phyloP scores from a whole-genome alignment of 768 basidiomycete species.

The Strobilomyces dryophilus region DNA sequence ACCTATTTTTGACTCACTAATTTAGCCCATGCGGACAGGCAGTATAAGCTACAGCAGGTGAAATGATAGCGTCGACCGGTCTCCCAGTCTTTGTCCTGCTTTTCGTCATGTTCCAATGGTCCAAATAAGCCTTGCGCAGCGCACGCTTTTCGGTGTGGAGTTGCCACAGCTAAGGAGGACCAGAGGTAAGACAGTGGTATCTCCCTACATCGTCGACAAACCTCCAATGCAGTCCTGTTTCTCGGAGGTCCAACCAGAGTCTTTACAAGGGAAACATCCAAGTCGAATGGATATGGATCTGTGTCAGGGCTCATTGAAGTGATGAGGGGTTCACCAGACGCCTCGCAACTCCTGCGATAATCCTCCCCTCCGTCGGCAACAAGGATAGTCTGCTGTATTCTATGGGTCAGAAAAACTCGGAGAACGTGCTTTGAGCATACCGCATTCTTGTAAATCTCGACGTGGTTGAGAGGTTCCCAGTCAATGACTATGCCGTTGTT shows the following conservation, averaged over 20 bases:
- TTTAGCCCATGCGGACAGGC: conserved; percentile 44
- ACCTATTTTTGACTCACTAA: conserved; percentile 26
- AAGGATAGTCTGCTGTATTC: conserved; percentile 34
- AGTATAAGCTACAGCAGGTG: conserved; percentile 39
- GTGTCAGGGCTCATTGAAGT: conserved; percentile 34
- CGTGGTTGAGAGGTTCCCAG: conserved; percentile 59
- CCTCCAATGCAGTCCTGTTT: conserved; percentile 41
- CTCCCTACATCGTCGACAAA: conserved; percentile 8
- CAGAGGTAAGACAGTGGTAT: neutral
- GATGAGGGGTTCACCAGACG: conserved; percentile 42
- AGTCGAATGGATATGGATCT: conserved; percentile 35
- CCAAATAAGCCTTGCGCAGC: conserved; percentile 43
- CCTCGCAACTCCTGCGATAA: conserved; percentile 31
- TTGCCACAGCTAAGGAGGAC: conserved; percentile 38
- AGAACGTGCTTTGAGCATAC: conserved; percentile 5
- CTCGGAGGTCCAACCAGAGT: conserved; percentile 42
- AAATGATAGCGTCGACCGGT: conserved; percentile 51
- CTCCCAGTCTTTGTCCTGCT: conserved; percentile 42
- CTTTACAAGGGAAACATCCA: conserved; percentile 42
- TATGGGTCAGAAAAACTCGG: neutral
- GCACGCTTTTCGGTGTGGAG: conserved; percentile 39
- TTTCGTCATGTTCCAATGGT: conserved; percentile 46
- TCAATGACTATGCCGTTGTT: conserved; percentile 43
- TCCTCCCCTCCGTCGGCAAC: conserved; percentile 42
- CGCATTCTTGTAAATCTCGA: conserved; percentile 28